Evolutionary conservation across 768 basidiomycete genomes (phyloP), one percentile per base, ranked within the genome.

Genomic region (Amanita rubescens): DNA sequence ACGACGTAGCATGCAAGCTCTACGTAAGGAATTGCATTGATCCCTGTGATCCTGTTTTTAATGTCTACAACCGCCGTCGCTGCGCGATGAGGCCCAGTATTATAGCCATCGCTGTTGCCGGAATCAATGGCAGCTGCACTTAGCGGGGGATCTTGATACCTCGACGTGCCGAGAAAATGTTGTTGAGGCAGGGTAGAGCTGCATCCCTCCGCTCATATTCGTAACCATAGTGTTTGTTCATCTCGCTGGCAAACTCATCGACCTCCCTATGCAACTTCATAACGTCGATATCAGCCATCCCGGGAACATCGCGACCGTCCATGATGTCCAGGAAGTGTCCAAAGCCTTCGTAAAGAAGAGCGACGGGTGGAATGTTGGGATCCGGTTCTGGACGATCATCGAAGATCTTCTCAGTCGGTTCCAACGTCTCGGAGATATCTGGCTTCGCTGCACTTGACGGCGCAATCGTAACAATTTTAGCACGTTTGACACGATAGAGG

Each of bases 291-390:
- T 52, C 25, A 24, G 33, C 42, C 14, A 54, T 47, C 22, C 43
- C 27, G 33, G 45, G 47, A 44, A 59, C 52, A 49, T 45, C 41
- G n/a, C 42, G 45, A 32, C 56, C 59, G 27, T 60, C 41, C 27
- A 58, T 46, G 30, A 65, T 57, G 44, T 65, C 63, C 24, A 60
- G 47, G 47, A 63, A 63, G 32, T 57, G 56, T 10, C 62, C 62
- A 47, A 64, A 64, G 11, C 57, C 59, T 41, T 54, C 54, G 49
- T 62, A 64, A 20, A 63, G 62, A 43, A 62, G 57, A 14, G 60
- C 25, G 15, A 61, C 30, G 20, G 58, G 58, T 27, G 59, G 55
- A 48, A 48, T 35, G 9, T 49, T 19, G 44, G 20, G 17, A 52
- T 64, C 63, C 11, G 60, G 58, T 14, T 12, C 10, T 43, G 62